Evolutionary conservation across 352 stramenopile genomes (phyloP).

Genomic region (Globisporangium parvum): DNA sequence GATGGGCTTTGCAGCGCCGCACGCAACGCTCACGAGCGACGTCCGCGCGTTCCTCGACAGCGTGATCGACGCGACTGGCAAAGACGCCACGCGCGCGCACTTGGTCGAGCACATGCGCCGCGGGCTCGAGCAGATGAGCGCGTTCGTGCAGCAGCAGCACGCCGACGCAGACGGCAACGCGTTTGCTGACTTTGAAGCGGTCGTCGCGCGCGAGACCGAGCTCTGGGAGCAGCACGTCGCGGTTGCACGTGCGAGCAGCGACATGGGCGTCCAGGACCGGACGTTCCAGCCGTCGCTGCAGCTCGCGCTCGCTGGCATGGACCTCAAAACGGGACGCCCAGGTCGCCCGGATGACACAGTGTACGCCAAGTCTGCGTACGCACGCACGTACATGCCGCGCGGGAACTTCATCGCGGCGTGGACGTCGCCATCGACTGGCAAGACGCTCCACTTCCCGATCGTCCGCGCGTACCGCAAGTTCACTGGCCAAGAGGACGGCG

Average conservation of each 20-base stretch:
- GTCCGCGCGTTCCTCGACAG: slow-evolving; percentile 29
- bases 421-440: slow-evolving; percentile 1
- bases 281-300: slow-evolving; percentile 30
- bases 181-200: slow-evolving; percentile 24
- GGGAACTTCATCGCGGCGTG: slow-evolving; percentile 72
- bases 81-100: slow-evolving; percentile 11
- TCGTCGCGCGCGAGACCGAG: slow-evolving; percentile 25
- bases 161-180: slow-evolving; percentile 9
- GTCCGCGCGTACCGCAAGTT: slow-evolving; percentile 78
- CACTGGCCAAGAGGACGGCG: slow-evolving; percentile 75
- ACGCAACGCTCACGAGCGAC: slow-evolving; percentile 27
- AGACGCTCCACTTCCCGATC: slow-evolving; percentile 39
- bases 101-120: slow-evolving; percentile 38
- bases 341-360: slow-evolving; percentile 68
- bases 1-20: slow-evolving; percentile 36
- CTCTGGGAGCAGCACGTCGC: slow-evolving; percentile 42
- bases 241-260: slow-evolving; percentile 18
- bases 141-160: slow-evolving; percentile 38
- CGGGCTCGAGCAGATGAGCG: slow-evolving; percentile 43
- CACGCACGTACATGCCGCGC: slow-evolving; percentile 56
- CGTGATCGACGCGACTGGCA: slow-evolving; percentile 14
- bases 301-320: slow-evolving; percentile 26
- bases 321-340: slow-evolving; percentile 58
- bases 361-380: slow-evolving; percentile 61
- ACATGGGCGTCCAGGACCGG: slow-evolving; percentile 41